Evolutionary conservation across 208 protist species (phyloP).

Genomic region (Porcisia hertigi): DNA sequence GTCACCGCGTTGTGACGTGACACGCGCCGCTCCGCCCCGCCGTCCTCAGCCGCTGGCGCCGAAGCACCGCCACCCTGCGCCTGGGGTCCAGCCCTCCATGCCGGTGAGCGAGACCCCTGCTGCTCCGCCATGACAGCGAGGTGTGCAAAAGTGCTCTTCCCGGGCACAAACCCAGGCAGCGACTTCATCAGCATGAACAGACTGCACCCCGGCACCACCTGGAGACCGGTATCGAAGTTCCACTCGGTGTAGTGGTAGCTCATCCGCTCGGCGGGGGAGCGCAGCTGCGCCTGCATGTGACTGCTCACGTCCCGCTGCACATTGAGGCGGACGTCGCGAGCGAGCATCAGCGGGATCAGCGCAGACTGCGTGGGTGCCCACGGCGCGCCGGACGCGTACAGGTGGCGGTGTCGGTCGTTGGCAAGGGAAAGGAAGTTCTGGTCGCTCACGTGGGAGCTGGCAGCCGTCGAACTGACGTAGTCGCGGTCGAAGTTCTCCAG

Average conservation of each 20-base stretch:
- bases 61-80: neutral
- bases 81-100: neutral
- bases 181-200: constrained; percentile 2
- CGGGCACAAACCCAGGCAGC: neutral
- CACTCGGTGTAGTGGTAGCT: constrained; percentile 3
- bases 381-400: no score
- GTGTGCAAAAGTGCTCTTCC: constrained; percentile 5
- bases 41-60: neutral
- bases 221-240: neutral
- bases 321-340: no score
- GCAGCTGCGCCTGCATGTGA: no score
- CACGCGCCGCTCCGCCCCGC: neutral
- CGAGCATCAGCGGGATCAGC: no score
- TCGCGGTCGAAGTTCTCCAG: no score
- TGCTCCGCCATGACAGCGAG: neutral
- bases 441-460: no score
- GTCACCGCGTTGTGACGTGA: neutral
- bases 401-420: no score
- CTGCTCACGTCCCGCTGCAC: no score
- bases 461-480: no score
- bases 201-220: neutral
- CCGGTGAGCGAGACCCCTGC: neutral
- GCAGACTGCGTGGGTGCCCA: no score
- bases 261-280: no score
- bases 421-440: no score